Percentiles rank a stretch among this genome's conserved stretches.
Evolutionary conservation across 805 yeast genomes (phyloP).

Genomic region (Tetrapisispora pingtungensis): DNA sequence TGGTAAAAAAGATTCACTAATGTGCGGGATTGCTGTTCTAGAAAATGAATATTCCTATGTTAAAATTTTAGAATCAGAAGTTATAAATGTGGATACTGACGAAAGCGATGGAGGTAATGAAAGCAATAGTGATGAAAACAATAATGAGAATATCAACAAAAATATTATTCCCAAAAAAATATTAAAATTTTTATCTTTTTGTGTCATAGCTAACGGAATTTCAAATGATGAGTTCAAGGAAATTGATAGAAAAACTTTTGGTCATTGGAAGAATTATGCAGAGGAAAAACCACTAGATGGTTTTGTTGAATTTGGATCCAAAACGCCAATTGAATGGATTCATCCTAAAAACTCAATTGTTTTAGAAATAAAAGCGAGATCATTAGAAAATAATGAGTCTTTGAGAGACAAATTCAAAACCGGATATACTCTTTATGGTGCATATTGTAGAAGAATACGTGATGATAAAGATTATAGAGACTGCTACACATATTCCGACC

Average conservation of each 20-base stretch:
- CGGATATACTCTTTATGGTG: conserved; percentile 64
- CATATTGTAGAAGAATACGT: conserved; percentile 59
- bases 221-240: conserved; percentile 48
- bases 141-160: background rate
- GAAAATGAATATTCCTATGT: conserved; percentile 24
- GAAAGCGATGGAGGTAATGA: background rate
- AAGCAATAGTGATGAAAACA: background rate
- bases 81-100: background rate
- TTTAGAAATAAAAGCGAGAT: conserved; percentile 73
- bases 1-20: conserved; percentile 56
- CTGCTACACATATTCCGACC: conserved; percentile 48
- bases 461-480: conserved; percentile 55
- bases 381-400: conserved; percentile 43
- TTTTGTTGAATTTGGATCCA: conserved; percentile 45
- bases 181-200: conserved; percentile 49
- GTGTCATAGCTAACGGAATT: conserved; percentile 80
- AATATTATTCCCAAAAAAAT: conserved; percentile 4
- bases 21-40: conserved; percentile 57
- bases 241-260: conserved; percentile 47
- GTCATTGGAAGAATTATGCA: conserved; percentile 47
- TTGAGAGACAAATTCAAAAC: conserved; percentile 42
- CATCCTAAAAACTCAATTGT: conserved; percentile 69
- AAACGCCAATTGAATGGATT: conserved; percentile 67
- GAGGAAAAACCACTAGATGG: conserved; percentile 33
- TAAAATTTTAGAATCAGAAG: conserved; percentile 2